Evolutionary conservation across 2,329 filamentous ascomycete species (phyloP).

Genomic region (Macrophomina phaseolina): DNA sequence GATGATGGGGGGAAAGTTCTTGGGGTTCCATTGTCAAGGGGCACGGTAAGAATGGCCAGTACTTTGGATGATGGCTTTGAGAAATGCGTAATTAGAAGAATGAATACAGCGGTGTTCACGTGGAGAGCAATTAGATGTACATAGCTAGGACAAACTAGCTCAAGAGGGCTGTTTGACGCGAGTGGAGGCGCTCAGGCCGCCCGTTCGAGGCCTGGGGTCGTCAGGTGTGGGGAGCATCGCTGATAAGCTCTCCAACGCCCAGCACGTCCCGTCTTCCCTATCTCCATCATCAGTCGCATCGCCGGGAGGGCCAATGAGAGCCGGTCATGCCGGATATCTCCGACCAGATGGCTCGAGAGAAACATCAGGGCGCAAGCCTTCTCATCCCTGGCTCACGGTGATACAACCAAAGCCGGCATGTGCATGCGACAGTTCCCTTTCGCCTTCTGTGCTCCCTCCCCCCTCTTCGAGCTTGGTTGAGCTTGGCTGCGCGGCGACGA

Average conservation of each 20-base stretch:
- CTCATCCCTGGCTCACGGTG: not conserved
- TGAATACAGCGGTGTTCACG: not conserved
- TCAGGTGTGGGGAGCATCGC: slow-evolving; percentile 2
- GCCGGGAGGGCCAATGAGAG: not conserved
- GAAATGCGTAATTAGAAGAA: not conserved
- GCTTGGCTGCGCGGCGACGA: not conserved
- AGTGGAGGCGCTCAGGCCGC: slow-evolving; percentile 5
- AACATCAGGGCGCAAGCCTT: not conserved
- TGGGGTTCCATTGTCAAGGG: too few relatives aligned
- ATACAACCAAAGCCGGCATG: not conserved
- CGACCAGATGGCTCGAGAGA: not conserved
- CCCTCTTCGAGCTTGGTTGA: slow-evolving; percentile 6
- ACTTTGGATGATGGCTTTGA: too few relatives aligned
- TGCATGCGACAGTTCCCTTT: not conserved
- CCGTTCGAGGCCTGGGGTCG: slow-evolving; percentile 6
- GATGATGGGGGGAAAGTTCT: too few relatives aligned
- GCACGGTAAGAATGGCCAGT: too few relatives aligned
- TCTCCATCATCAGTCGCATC: not conserved
- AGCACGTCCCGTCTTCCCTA: not conserved
- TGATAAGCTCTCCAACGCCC: slow-evolving; percentile 6
- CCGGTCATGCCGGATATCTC: not conserved
- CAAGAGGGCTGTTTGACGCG: slow-evolving; percentile 1
- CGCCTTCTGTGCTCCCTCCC: not conserved
- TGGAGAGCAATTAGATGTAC: not conserved
- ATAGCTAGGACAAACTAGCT: not conserved